Base-by-base conservation (phyloP, 2,329 filamentous ascomycete species). In the Phialemonium atrogriseum region DNA sequence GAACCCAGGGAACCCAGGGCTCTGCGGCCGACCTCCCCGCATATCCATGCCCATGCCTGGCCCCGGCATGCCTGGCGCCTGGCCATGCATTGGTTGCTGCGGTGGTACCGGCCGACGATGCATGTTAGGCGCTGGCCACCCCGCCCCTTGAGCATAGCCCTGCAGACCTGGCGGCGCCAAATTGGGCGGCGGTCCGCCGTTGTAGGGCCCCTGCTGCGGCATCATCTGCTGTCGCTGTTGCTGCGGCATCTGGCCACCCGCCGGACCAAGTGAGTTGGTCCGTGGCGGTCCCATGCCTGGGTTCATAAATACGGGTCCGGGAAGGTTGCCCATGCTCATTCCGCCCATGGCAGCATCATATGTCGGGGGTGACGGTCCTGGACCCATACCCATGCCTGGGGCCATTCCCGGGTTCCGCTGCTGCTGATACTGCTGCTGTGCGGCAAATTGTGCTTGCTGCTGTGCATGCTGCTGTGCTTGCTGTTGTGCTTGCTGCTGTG, bases 401-500 rank as follows among this genome's bases (percentile, higher is more conserved):
- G 10, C n/a, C 31, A 14, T 33, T 39, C 37, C 37, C 33, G 22
- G 33, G 32, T 21, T 30, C 32, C 15, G 35, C 41, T 40, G 15
- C 39, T 39, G 23, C 32, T 31, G 41, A 43, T 47, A 31, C 33
- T 33, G 10, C 44, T 41, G 7, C 35, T 35, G 26, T 49, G 51
- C 43, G 45, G 44, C 8, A 50, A 47, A 27, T 51, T 48, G 9
- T 36, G 33, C 13, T 25, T 34, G 24, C 22, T 25, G 7, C 32
- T 30, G 21, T 49, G 45, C 45, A 47, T 40, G 28, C 41, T 35
- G 32, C 39, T 43, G 37, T 27, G 41, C 39, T 48, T 43, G 31
- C 45, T 45, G 24, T 35, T 40, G 34, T 56, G 52, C 24, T n/a
- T 54, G 49, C 19, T 54, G 50, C 14, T 51, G 50, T 14, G 53